Evolutionary conservation across 805 yeast genomes (phyloP).

Genomic region (Grigorovia yakushimaensis): DNA sequence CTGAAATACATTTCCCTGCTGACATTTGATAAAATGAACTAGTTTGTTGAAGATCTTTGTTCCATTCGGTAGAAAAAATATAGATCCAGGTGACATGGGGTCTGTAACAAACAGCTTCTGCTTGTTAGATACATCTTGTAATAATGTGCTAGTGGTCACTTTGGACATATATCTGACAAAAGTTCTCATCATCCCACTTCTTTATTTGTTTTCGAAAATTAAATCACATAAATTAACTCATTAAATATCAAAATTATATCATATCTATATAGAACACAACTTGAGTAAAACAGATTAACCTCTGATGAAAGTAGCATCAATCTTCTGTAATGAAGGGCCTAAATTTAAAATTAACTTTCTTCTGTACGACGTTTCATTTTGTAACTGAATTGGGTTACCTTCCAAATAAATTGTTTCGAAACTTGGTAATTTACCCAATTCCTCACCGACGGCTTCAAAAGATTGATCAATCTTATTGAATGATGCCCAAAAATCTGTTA

Average conservation of each 20-base stretch:
- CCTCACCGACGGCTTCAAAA: slow-evolving; percentile 58
- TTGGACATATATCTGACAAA: neutral
- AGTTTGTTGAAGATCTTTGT: slow-evolving; percentile 75
- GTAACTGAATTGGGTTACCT: slow-evolving; percentile 75
- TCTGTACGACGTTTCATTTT: slow-evolving; percentile 73
- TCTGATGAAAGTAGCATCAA: slow-evolving; percentile 77
- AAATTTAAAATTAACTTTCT: slow-evolving; percentile 68
- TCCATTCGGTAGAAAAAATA: slow-evolving; percentile 89
- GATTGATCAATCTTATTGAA: slow-evolving; percentile 53
- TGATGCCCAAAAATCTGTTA: slow-evolving; percentile 94
- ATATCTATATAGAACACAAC: neutral
- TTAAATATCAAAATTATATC: neutral
- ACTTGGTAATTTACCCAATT: slow-evolving; percentile 50
- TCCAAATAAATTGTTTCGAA: slow-evolving; percentile 89
- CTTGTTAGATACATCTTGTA: slow-evolving; percentile 34
- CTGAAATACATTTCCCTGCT: slow-evolving; percentile 57
- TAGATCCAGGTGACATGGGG: slow-evolving; percentile 79
- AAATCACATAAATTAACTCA: neutral
- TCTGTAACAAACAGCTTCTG: slow-evolving; percentile 77
- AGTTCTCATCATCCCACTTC: neutral
- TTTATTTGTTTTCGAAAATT: neutral
- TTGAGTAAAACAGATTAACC: slow-evolving; percentile 10
- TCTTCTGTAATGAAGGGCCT: slow-evolving; percentile 56
- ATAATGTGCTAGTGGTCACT: neutral
- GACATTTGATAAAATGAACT: slow-evolving; percentile 73